A percentile compares a stretch with the other conserved stretches of the same genome.
Evolutionary conservation across 176 grass and related monocot species (phyloP).

Genomic region (Aegilops bicornis): DNA sequence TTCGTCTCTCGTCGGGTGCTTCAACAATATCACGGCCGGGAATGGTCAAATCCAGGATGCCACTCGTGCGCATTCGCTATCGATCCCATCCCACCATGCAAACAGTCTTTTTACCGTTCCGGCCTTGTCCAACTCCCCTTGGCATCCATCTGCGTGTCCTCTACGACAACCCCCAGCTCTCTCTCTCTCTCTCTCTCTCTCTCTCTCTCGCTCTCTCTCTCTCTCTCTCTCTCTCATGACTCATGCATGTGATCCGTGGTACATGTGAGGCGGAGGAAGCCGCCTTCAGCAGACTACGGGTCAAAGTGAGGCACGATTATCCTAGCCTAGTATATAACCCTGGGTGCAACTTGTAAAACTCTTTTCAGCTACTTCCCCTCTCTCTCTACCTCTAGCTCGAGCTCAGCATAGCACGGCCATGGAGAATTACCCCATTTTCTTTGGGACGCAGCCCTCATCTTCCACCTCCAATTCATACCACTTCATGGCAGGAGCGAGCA

Average conservation of each 20-base stretch:
- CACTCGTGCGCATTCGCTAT: constrained; percentile 11
- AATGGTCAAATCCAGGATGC: not conserved
- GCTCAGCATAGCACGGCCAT: constrained; percentile 2
- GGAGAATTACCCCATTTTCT: constrained; percentile 61
- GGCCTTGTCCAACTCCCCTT: not conserved
- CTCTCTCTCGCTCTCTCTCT: not conserved
- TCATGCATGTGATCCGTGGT: constrained; percentile 5
- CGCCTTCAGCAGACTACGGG: constrained; percentile 24
- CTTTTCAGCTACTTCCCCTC: constrained; percentile 32
- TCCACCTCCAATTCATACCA: constrained; percentile 44
- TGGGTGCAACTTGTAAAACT: constrained; percentile 45
- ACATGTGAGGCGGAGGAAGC: constrained; percentile 8
- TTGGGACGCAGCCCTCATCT: constrained; percentile 41
- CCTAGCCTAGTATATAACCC: constrained; percentile 34
- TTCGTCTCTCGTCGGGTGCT: not conserved
- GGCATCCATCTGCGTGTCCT: constrained; percentile 48
- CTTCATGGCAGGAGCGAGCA: not conserved
- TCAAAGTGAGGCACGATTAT: constrained; percentile 35
- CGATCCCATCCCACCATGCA: not conserved
- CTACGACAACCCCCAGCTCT: constrained; percentile 37
- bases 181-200: not conserved
- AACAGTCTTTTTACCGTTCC: not conserved
- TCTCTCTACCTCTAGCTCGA: not conserved
- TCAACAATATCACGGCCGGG: not conserved
- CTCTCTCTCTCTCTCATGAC: not conserved